Evolutionary conservation across 2,329 filamentous ascomycete genomes (phyloP).

Genomic region (Mycocentrospora acerina): DNA sequence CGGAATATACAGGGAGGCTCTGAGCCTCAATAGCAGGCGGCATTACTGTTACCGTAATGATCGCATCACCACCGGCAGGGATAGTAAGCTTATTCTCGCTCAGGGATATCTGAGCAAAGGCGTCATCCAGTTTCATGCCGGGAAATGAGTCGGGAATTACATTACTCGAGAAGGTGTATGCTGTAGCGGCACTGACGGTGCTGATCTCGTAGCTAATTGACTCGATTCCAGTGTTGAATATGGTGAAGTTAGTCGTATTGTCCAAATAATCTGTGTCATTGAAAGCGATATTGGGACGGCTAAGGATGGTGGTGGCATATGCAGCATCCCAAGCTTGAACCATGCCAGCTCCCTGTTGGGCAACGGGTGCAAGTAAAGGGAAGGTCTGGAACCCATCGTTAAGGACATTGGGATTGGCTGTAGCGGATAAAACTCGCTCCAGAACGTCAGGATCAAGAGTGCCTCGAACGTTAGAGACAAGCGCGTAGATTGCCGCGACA

Average conservation of each 20-base stretch:
- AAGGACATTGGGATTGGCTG: slow-evolving; percentile 17
- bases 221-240: slow-evolving; percentile 18
- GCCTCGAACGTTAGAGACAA: slow-evolving; percentile 17
- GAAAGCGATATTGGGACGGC: slow-evolving; percentile 15
- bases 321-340: slow-evolving; percentile 20
- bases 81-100: too few species aligned
- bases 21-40: slow-evolving; percentile 22
- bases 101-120: too few species aligned
- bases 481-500: slow-evolving; percentile 16
- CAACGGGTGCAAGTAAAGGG: slow-evolving; percentile 19
- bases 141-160: too few species aligned
- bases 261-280: slow-evolving; percentile 31
- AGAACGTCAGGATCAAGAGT: slow-evolving; percentile 14
- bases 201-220: slow-evolving; percentile 10
- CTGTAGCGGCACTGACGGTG: slow-evolving; percentile 17
- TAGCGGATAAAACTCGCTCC: slow-evolving; percentile 13
- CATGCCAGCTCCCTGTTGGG: slow-evolving; percentile 26
- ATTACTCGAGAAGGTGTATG: too few species aligned
- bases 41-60: slow-evolving; percentile 15
- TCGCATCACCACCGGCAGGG: slow-evolving; percentile 14
- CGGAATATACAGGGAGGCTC: slow-evolving; percentile 24
- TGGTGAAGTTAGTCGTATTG: slow-evolving; percentile 19
- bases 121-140: too few species aligned
- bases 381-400: slow-evolving; percentile 9
- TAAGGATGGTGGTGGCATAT: slow-evolving; percentile 11